Evolutionary conservation across 768 basidiomycete genomes (phyloP).

Genomic region (Tricholoma sp.): DNA sequence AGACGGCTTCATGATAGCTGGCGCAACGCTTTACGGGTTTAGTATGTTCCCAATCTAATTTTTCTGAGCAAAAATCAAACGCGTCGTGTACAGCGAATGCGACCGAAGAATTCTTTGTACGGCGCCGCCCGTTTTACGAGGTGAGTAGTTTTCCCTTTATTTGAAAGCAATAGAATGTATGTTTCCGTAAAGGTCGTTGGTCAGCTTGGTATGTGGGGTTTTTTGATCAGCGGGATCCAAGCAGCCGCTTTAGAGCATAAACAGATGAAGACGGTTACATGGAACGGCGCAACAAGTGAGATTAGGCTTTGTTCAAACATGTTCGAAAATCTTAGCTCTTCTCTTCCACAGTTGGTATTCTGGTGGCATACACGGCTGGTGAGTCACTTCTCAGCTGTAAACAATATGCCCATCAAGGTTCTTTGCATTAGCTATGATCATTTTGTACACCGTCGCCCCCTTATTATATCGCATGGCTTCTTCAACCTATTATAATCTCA

Average conservation of each 20-base stretch:
- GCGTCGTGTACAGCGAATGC: slow-evolving; percentile 57
- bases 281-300: slow-evolving; percentile 70
- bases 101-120: slow-evolving; percentile 84
- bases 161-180: background rate
- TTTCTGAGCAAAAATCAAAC: background rate
- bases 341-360: slow-evolving; percentile 34
- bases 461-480: slow-evolving; percentile 81
- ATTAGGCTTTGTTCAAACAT: background rate
- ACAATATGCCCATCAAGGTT: background rate
- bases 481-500: slow-evolving; percentile 81
- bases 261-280: slow-evolving; percentile 57
- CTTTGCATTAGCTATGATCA: slow-evolving; percentile 61
- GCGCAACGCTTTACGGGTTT: slow-evolving; percentile 82
- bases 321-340: background rate
- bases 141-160: slow-evolving; percentile 20
- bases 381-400: slow-evolving; percentile 8
- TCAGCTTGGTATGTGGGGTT: slow-evolving; percentile 82
- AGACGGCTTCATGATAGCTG: slow-evolving; percentile 82
- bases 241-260: slow-evolving; percentile 70
- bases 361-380: slow-evolving; percentile 37
- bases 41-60: slow-evolving; percentile 37
- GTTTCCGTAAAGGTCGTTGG: slow-evolving; percentile 56
- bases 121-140: slow-evolving; percentile 76
- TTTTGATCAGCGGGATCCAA: slow-evolving; percentile 74
- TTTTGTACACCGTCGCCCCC: slow-evolving; percentile 84